Conservation (phyloP, 805 yeast species). For the Naumovozyma castellii region DNA sequence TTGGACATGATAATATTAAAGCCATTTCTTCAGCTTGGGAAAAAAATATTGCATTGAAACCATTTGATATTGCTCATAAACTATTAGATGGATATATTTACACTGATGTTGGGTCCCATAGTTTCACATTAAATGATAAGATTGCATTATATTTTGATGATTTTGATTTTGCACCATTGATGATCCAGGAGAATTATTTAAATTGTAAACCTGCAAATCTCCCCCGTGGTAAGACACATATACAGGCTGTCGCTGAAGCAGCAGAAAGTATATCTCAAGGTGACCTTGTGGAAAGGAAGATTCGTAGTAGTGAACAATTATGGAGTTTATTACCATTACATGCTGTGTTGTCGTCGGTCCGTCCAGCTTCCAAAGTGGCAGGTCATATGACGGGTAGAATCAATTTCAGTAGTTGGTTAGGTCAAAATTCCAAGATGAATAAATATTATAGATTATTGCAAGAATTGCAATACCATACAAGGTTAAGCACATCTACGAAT, state of each 20-base stretch:
- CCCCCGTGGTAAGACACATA: constrained; percentile 39
- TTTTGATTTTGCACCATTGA: constrained; percentile 85
- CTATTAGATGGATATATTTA: constrained; percentile 54
- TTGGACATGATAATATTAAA: constrained; percentile 50
- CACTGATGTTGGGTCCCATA: constrained; percentile 34
- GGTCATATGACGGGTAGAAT: constrained; percentile 64
- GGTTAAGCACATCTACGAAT: constrained; percentile 70
- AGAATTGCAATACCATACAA: constrained; percentile 80
- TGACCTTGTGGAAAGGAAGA: constrained; percentile 70
- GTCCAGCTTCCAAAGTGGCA: constrained; percentile 65
- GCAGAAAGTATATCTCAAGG: constrained; percentile 81
- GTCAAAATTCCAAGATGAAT: constrained; percentile 76
- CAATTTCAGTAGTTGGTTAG: constrained; percentile 78
- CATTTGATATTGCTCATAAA: constrained; percentile 77
- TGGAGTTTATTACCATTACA: constrained; percentile 92
- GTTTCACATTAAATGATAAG: constrained; percentile 64
- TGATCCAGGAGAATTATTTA: constrained; percentile 91
- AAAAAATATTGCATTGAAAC: constrained; percentile 81
- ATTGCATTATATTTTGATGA: constrained; percentile 88
- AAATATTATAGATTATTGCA: constrained; percentile 74
- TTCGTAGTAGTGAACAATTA: constrained; percentile 85
- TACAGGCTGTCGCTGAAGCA: constrained; percentile 62
- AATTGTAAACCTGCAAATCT: constrained; percentile 48
- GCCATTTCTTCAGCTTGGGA: constrained; percentile 67
- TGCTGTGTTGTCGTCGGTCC: constrained; percentile 75